A percentile compares a stretch with the other conserved stretches of the same genome.
phyloP scores from a whole-genome alignment of 2,329 filamentous ascomycete species.

The Sclerotinia minor region DNA sequence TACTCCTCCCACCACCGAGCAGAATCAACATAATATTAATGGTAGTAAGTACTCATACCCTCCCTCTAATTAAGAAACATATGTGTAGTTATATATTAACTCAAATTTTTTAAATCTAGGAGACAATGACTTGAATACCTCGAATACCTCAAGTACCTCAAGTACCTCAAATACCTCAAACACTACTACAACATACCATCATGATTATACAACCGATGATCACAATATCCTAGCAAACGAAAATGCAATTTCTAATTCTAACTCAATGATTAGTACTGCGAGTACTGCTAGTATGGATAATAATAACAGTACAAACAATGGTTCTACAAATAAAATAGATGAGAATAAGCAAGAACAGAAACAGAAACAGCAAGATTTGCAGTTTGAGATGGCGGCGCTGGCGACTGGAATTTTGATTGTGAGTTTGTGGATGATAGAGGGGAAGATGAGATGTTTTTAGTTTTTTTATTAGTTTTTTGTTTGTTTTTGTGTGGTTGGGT shows the following conservation, averaged over 20 bases:
- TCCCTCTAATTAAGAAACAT: no score
- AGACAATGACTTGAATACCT: no score
- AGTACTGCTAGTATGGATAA: not conserved
- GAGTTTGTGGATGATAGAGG: slow-evolving; percentile 8
- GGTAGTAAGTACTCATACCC: slow-evolving; percentile 8
- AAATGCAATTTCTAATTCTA: fast-evolving
- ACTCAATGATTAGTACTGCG: no score
- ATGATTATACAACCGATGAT: not conserved
- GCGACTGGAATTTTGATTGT: not conserved
- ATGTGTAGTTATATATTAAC: no score
- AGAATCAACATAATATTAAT: not conserved
- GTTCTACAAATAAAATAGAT: no score
- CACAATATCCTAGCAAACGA: fast-evolving
- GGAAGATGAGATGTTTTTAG: not conserved
- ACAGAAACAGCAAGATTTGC: no score
- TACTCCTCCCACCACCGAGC: not conserved
- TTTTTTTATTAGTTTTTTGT: no score
- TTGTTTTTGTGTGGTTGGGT: no score
- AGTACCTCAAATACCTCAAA: no score
- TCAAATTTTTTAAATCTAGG: not conserved
- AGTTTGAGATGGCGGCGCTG: not conserved
- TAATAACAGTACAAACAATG: no score
- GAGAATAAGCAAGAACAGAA: no score
- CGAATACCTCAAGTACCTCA: no score
- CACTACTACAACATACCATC: not conserved